Base-by-base conservation (phyloP, 805 yeast species). In the Candida vaughaniae region DNA sequence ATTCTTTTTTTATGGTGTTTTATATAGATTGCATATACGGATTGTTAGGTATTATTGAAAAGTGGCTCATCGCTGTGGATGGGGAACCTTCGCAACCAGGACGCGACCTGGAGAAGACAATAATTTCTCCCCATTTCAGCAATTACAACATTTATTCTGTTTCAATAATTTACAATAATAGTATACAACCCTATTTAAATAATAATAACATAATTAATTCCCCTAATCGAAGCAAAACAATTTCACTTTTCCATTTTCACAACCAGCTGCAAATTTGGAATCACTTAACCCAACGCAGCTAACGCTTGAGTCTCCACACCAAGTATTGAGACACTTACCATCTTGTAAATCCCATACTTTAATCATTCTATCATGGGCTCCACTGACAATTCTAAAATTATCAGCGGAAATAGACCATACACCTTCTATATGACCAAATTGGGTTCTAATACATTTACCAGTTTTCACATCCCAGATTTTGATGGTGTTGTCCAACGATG, bases 371-470 rank as follows among this genome's bases (percentile, higher is more conserved):
- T 93, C 99, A 55, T 93, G 97, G 1, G 96, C 90, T 1, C 98
- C 98, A 51, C 93, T 82, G 8, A 91, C 85, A 30, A 93, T 85
- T 48, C 99, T 75, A 71, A 93, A 93, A 26, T 90, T 89, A 65
- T 93, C 98, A 1, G 97, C 95, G 12, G 93, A 88, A 38, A 93
- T 84, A 29, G 91, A 88, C 97, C 98, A 91, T 14, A 93, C 96
- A 16, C 99, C 99, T 62, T 93, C 98, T 37, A 91, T 88, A 56
- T 93, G 99, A 2, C 99, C 99, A 66, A 91, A 93, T 60, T 93
- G 91, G 0, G 99, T 93, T 40, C 96, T 73, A 8, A 89, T 77
- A 55, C 98, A 91, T 58, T 80, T 78, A 3, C 97, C 96, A 1
- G 93, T 78, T 44, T 70, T 71, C 20, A 89, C 83, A 49, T 88